Evolutionary conservation across 164 flowering plant species (phyloP).

Genomic region (Hamamelis virginiana): DNA sequence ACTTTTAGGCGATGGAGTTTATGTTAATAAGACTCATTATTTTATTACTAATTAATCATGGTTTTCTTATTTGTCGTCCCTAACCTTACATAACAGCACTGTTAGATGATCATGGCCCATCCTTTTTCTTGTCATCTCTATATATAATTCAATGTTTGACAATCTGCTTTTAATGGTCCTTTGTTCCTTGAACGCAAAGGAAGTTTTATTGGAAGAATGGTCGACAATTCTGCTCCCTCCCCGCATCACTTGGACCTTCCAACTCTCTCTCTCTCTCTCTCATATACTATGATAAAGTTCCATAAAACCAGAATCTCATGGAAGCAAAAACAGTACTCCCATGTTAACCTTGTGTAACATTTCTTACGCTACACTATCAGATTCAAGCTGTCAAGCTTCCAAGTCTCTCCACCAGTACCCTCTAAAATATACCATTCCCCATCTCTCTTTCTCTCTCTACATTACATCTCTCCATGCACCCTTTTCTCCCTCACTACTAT

Average conservation of each 20-base stretch:
- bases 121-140: constrained; percentile 2
- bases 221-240: constrained; percentile 21
- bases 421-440: background rate
- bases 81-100: too few relatives aligned
- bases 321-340: constrained; percentile 23
- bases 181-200: constrained; percentile 41
- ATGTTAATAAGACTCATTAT: too few relatives aligned
- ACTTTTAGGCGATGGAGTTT: too few relatives aligned
- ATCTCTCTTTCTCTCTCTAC: constrained; percentile 4
- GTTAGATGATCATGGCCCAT: too few relatives aligned
- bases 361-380: constrained; percentile 9
- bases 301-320: constrained; percentile 11
- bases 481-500: constrained; percentile 15
- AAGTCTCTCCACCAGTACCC: background rate
- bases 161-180: constrained; percentile 13
- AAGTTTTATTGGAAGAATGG: constrained; percentile 26
- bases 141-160: constrained; percentile 25
- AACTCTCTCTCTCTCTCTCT: constrained; percentile 14
- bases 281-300: background rate
- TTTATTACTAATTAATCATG: too few relatives aligned
- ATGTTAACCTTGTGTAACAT: constrained; percentile 13
- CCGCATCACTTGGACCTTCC: constrained; percentile 22
- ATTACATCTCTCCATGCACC: constrained; percentile 20
- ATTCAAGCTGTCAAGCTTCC: constrained; percentile 22
- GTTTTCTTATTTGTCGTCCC: too few relatives aligned